Conservation (phyloP, 1,284 basidiomycete species). For the Coniophora puteana region DNA sequence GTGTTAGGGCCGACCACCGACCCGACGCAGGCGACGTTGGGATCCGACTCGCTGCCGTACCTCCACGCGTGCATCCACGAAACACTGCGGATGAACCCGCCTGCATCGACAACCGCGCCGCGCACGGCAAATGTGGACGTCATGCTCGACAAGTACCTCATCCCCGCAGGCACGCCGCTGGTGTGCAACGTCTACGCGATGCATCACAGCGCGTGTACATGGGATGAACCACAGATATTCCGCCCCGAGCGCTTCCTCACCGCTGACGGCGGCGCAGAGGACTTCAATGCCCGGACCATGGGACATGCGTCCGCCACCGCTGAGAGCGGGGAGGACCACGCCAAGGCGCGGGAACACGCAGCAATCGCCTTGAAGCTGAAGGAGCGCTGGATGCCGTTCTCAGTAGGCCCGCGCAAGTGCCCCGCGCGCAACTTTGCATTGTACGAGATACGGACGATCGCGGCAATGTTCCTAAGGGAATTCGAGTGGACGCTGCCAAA, state of each 20-base stretch:
- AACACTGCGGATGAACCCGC: conserved; percentile 30
- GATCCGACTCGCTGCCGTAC: conserved; percentile 18
- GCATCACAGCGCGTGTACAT: background rate
- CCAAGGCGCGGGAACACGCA: too few species aligned
- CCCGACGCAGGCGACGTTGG: conserved; percentile 21
- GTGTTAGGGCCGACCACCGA: conserved; percentile 17
- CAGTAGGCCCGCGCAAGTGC: conserved; percentile 9
- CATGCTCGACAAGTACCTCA: conserved; percentile 15
- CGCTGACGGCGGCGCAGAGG: background rate
- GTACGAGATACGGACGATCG: conserved; percentile 12
- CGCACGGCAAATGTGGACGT: conserved; percentile 17
- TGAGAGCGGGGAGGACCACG: too few species aligned
- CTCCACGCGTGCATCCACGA: conserved; percentile 31
- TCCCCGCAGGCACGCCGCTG: background rate
- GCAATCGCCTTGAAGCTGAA: background rate
- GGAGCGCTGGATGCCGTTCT: conserved; percentile 6
- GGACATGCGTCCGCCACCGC: too few species aligned
- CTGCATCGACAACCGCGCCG: conserved; percentile 25
- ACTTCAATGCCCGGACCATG: too few species aligned
- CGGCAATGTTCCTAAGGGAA: conserved; percentile 11
- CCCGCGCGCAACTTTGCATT: conserved; percentile 13
- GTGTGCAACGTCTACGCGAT: conserved; percentile 1
- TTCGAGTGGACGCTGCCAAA: conserved; percentile 13
- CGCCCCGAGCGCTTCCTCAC: conserved; percentile 1
- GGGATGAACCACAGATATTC: background rate